These are phyloP conservation scores for Ophiocordyceps australis DNA, from an alignment of 2,329 filamentous ascomycete species.

Conservation along the genomic window DNA sequence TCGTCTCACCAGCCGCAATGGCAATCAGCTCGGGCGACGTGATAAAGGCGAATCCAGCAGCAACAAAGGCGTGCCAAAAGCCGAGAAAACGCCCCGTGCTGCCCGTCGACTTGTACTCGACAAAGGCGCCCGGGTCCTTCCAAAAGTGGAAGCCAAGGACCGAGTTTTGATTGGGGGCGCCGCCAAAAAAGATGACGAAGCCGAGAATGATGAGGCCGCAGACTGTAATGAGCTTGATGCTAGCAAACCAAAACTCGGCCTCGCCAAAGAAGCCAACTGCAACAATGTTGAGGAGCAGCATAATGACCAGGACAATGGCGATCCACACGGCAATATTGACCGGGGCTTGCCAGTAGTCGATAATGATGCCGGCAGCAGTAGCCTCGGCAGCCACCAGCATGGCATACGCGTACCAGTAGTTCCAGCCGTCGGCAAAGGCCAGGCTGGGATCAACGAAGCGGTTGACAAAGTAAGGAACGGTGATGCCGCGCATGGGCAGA, in stretches of 20 bases:
- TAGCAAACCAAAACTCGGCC: slow-evolving; percentile 42
- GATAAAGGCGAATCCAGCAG: slow-evolving; percentile 43
- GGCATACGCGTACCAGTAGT: slow-evolving; percentile 44
- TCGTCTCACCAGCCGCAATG: slow-evolving; percentile 46
- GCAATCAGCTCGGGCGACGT: slow-evolving; percentile 44
- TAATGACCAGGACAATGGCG: slow-evolving; percentile 33
- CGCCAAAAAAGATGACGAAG: slow-evolving; percentile 36
- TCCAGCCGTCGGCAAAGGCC: slow-evolving; percentile 39
- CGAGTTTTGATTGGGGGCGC: slow-evolving; percentile 27
- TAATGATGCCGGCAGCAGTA: slow-evolving; percentile 36
- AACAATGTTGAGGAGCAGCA: slow-evolving; percentile 36
- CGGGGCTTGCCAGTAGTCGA: slow-evolving; percentile 39
- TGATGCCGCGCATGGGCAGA: slow-evolving; percentile 35
- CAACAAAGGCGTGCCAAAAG: slow-evolving; percentile 36
- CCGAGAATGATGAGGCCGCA: slow-evolving; percentile 36
- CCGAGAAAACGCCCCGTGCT: slow-evolving; percentile 35
- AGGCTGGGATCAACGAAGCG: slow-evolving; percentile 36
- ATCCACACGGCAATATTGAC: slow-evolving; percentile 40
- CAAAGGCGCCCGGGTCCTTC: slow-evolving; percentile 23
- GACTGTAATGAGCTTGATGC: slow-evolving; percentile 41
- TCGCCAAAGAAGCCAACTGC: slow-evolving; percentile 40
- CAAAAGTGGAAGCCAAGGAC: slow-evolving; percentile 24
- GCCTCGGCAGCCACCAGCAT: slow-evolving; percentile 40
- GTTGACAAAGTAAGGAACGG: slow-evolving; percentile 34
- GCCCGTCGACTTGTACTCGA: slow-evolving; percentile 25